Evolutionary conservation across 2,329 filamentous ascomycete species (phyloP), one percentile per base, ranked within the genome.

Genomic region (Clarireedia sp.): DNA sequence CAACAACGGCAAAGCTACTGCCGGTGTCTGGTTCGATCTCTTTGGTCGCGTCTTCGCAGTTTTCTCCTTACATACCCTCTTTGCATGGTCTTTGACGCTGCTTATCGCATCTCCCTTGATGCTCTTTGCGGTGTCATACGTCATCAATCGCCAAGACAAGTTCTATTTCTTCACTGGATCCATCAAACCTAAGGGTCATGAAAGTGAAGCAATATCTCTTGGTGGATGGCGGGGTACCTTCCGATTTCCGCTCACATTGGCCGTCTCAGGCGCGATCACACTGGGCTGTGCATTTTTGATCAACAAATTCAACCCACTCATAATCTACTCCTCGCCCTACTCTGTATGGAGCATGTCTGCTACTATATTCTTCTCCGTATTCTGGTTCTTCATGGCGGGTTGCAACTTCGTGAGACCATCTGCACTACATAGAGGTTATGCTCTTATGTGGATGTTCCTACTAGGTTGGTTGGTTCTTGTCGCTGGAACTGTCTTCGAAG

Each of bases 21-120:
- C 81, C 57, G 89, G 85, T 29, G 90, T 97, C 14, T 99, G 91
- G 90, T 97, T 97, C 67, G 94, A 97, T 67, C 72, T 97, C 7
- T 92, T 95, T 61, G 94, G 92, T 44, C 80, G 78, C 54, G 77
- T 77, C 1, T 90, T 96, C 69, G 88, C 86, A 16, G 77, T 95
- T 2, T 88, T 96, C 67, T 79, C 80, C 47, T 77, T 96, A 40
- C 82, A 87, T 60, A 90, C 89, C 7, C 78, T 97, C 56, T 97
- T 97, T 71, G 90, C 90, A 3, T 83, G 94, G 72, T 91, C 90
- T 5, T 79, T 97, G 26, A 87, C 88, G 0, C 72, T 97, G 12
- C 81, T 97, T 19, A 85, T 95, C 19, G 85, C 85, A 19, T 83
- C 87, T 0, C 92, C 92, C 0, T 69, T 97, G 46, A 73, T 86